Base-by-base conservation (phyloP, 164 flowering plant species). In the Annona squamosa region DNA sequence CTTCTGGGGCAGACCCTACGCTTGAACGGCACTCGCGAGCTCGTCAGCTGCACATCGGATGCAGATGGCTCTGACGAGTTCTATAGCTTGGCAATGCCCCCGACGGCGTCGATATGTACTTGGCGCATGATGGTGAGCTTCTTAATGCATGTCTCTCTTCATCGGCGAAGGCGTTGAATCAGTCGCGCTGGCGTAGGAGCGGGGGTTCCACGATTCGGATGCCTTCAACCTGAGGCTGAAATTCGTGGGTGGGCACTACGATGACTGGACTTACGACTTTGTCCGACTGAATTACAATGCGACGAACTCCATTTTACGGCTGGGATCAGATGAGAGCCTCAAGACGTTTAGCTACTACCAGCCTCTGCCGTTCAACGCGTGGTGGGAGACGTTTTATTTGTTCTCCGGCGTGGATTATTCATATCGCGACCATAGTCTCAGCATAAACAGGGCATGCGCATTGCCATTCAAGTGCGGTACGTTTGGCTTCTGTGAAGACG, bases 401-500 rank as follows among this genome's bases (percentile, higher is more conserved):
- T 85, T 81, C 62, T 65, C 63, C 9, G 47, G 61, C n/a, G 67
- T 69, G 67, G 68, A 9, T 10, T 71, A 63, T 41, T 48, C 57
- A 2, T 48, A 5, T 12, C 57, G 10, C 6, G 6, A 5, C 57
- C 12, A 48, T 48, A 12, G 12, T 48, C 12, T 48, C 57, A 12
- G 57, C 57, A 5, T 5, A 7, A 12, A 48, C 12, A 2, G 52
- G 5, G 77, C 71, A 65, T 85, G 87, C 46, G 66, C 4, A 4
- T 67, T 80, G 72, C 86, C 86, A 0, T 4, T 67, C 1, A 78
- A 56, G 17, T 84, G 87, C 61, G 87, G 87, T 0, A 46, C 72
- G 47, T 75, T 70, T 16, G 88, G 88, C 46, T 1, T 78, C 0
- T 85, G 86, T 48, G 72, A 68, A 12, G 64, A 70, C 7, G 64